Percentiles rank a stretch among this genome's conserved stretches.
Conservation (phyloP, 768 basidiomycete genomes). For the Boletellus ananiceps region DNA sequence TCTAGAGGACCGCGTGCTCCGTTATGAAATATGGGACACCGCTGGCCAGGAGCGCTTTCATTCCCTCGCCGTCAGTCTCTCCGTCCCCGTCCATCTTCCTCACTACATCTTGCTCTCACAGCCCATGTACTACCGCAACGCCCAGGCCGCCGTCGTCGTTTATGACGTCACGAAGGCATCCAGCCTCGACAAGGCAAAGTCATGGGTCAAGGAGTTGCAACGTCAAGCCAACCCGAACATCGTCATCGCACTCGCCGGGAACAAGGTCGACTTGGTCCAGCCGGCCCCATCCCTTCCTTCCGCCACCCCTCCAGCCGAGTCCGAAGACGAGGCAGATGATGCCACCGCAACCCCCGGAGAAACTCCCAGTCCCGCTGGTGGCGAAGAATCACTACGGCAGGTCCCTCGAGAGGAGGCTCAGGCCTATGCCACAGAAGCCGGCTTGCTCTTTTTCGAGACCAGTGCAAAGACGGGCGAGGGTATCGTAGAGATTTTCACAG, state of each 20-base stretch:
- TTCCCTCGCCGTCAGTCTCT: conserved; percentile 76
- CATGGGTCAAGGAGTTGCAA: conserved; percentile 99
- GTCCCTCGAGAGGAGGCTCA: conserved; percentile 94
- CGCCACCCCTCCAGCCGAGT: conserved; percentile 52
- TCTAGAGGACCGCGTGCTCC: conserved; percentile 87
- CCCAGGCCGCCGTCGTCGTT: conserved; percentile 96
- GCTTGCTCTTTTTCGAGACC: conserved; percentile 94
- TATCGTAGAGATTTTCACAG: conserved; percentile 94
- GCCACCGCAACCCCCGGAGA: conserved; percentile 87
- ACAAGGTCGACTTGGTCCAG: conserved; percentile 92
- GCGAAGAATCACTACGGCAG: conserved; percentile 76
- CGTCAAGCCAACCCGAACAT: conserved; percentile 99
- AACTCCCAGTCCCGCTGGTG: conserved; percentile 41
- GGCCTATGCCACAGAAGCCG: conserved; percentile 94
- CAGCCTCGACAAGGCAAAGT: conserved; percentile 97
- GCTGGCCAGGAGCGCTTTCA: conserved; percentile 97
- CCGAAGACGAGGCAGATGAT: conserved; percentile 88
- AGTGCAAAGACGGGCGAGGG: conserved; percentile 97
- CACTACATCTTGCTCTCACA: conserved; percentile 25
- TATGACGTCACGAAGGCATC: conserved; percentile 96
- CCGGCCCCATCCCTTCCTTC: conserved; percentile 50
- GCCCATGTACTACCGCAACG: conserved; percentile 99
- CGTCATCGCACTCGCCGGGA: conserved; percentile 96
- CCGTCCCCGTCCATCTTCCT: conserved; percentile 2
- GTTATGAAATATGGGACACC: conserved; percentile 98